phyloP scores from a whole-genome alignment of 1,139 yeast species.

The Saccharomyces hybrid region DNA sequence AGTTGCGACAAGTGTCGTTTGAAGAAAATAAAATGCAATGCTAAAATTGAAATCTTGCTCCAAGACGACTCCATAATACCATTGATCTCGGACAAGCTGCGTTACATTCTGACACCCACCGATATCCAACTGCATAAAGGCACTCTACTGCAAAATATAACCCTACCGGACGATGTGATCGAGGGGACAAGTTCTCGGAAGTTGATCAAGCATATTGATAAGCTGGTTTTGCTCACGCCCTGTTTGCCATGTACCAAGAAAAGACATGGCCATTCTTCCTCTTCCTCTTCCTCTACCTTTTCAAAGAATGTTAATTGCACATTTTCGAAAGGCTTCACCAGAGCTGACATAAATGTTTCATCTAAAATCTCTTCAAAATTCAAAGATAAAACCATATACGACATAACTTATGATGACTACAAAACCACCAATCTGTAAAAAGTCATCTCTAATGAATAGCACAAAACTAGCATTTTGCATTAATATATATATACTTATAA shows the following conservation, averaged over 20 bases:
- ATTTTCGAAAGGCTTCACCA: constrained; percentile 26
- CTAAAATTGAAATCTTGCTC: constrained; percentile 41
- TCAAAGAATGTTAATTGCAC: constrained; percentile 9
- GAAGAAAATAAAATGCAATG: constrained; percentile 69
- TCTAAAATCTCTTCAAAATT: constrained; percentile 14
- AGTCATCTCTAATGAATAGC: constrained; percentile 3
- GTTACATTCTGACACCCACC: constrained; percentile 13
- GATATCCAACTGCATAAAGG: constrained; percentile 10
- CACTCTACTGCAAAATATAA: constrained; percentile 7
- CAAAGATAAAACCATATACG: constrained; percentile 15
- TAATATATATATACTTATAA: not conserved
- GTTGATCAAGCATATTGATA: constrained; percentile 28
- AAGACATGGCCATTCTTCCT: constrained; percentile 2
- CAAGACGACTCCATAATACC: constrained; percentile 20
- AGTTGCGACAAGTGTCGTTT: constrained; percentile 65
- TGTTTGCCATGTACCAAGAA: constrained; percentile 26
- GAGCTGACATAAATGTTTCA: constrained; percentile 25
- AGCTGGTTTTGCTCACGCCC: constrained; percentile 25
- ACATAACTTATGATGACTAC: constrained; percentile 20
- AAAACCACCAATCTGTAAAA: not conserved
- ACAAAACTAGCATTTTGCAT: constrained; percentile 1
- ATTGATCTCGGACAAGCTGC: constrained; percentile 13
- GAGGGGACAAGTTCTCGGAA: not conserved
- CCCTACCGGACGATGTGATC: constrained; percentile 4
- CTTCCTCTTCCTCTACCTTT: not conserved